Conservation (phyloP, 2,329 filamentous ascomycete genomes). For the Thelonectria discophora region DNA sequence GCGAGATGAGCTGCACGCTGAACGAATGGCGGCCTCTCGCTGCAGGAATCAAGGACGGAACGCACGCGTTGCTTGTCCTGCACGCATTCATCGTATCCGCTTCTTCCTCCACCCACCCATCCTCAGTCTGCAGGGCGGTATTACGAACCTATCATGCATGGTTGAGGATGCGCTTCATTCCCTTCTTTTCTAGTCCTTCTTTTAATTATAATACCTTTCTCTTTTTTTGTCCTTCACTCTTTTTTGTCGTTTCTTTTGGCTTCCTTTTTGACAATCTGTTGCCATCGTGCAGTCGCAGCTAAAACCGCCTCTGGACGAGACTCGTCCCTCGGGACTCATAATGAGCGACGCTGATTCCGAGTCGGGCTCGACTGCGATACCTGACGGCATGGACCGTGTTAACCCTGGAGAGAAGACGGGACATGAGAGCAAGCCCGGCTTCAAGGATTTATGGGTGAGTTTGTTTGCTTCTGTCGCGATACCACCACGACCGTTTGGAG, state of each 20-base stretch:
- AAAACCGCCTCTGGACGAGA: not conserved
- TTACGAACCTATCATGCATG: not conserved
- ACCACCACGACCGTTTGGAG: not conserved
- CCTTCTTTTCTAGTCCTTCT: too few relatives aligned
- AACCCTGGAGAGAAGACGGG: conserved; percentile 6
- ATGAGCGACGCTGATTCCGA: not conserved
- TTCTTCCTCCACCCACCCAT: not conserved
- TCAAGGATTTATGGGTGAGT: conserved; percentile 41
- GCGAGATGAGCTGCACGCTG: not conserved
- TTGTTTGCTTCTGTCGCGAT: not conserved
- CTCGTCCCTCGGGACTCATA: not conserved
- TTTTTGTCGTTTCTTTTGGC: too few relatives aligned
- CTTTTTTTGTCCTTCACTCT: too few relatives aligned
- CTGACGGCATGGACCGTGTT: conserved; percentile 10
- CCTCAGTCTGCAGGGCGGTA: not conserved
- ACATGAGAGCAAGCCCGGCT: conserved; percentile 33
- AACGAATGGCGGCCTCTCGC: too few relatives aligned
- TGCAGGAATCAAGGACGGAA: not conserved
- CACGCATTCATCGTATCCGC: not conserved
- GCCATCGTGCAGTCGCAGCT: not conserved
- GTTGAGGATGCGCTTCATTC: too few relatives aligned
- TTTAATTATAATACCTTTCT: too few relatives aligned
- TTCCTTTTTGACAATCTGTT: not conserved
- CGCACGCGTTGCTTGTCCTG: not conserved
- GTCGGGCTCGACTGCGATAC: conserved; percentile 12